phyloP scores from a whole-genome alignment of 805 yeast species.

The Sugiyamaella smithiae region DNA sequence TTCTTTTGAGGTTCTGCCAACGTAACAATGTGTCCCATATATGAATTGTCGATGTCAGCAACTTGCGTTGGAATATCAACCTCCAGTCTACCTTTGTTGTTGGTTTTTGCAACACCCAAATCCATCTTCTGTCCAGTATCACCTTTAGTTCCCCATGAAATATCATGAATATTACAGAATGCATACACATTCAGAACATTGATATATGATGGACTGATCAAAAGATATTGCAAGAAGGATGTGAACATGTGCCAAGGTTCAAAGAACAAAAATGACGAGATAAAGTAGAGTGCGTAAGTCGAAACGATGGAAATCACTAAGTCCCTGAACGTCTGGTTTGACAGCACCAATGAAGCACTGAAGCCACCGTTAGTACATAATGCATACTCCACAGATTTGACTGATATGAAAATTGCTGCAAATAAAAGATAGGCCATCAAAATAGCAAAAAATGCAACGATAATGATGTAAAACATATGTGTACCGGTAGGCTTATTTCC shows the following conservation, averaged over 20 bases:
- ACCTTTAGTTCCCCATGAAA: conserved; percentile 97
- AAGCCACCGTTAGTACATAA: conserved; percentile 44
- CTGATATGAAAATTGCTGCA: conserved; percentile 79
- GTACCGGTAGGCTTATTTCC: conserved; percentile 96
- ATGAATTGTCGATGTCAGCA: conserved; percentile 72
- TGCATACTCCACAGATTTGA: conserved; percentile 62
- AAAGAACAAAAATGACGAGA: conserved; percentile 75
- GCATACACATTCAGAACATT: conserved; percentile 92
- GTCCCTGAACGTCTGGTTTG: conserved; percentile 76
- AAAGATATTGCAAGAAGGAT: conserved; percentile 75
- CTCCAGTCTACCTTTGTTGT: conserved; percentile 53
- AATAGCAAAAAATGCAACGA: conserved; percentile 78
- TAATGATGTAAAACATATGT: conserved; percentile 66
- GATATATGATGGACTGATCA: conserved; percentile 84
- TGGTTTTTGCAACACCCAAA: conserved; percentile 80
- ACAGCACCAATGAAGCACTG: conserved; percentile 45
- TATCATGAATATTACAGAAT: conserved; percentile 92
- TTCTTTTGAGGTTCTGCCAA: conserved; percentile 40
- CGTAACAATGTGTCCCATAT: conserved; percentile 59
- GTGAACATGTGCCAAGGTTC: conserved; percentile 95
- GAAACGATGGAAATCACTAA: conserved; percentile 80
- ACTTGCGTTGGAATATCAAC: conserved; percentile 63
- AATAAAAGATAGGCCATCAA: conserved; percentile 86
- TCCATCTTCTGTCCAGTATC: conserved; percentile 61
- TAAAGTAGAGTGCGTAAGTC: conserved; percentile 75